Base-by-base conservation (phyloP, 1,139 yeast genomes). In the Yamadazyma membranifaciens region DNA sequence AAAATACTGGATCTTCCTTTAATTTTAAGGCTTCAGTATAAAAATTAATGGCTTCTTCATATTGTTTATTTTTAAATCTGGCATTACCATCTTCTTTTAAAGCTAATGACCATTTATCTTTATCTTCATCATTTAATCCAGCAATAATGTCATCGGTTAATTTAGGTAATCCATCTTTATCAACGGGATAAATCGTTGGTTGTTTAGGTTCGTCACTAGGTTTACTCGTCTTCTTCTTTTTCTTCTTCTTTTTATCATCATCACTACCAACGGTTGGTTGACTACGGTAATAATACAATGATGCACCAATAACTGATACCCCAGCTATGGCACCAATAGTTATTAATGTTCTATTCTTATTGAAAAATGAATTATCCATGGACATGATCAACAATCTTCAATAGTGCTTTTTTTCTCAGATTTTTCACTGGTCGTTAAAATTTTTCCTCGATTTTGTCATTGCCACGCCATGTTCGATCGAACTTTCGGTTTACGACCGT, bases 1-100 rank as follows among this genome's bases (percentile, higher is more conserved):
- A 91, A 67, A 79, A 92, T 33, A 91, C 86, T 12, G 97, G 91
- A 62, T 92, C 97, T 49, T 73, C 66, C 58, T 82, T 81, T 57
- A 88, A 74, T 46, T 73, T 63, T 54, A 94, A 73, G 11, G 98
- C 98, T 45, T 78, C 80, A 34, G 87, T 63, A 68, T 92, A 92
- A 62, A 74, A 83, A 37, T 77, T 79, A 55, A 89, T 80, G 33
- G 98, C 98, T 30, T 75, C 73, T 41, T 78, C 73, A 59, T 75
- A 87, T 43, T 84, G 70, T 66, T 87, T 83, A 44, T 68, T 65
- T 62, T 83, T 85, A 73, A 87, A 92, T 46, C 73, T 81, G 43
- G 73, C 74, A 64, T 92, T 92, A 57, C 98, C 99, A 46, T 86
- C 92, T 56, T 85, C 94, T 68, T 92, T 92, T 65, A 91, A 77